Evolutionary conservation across 306 rosid species (phyloP), one percentile per base, ranked within the genome.

Genomic region (Calophaca sinica): DNA sequence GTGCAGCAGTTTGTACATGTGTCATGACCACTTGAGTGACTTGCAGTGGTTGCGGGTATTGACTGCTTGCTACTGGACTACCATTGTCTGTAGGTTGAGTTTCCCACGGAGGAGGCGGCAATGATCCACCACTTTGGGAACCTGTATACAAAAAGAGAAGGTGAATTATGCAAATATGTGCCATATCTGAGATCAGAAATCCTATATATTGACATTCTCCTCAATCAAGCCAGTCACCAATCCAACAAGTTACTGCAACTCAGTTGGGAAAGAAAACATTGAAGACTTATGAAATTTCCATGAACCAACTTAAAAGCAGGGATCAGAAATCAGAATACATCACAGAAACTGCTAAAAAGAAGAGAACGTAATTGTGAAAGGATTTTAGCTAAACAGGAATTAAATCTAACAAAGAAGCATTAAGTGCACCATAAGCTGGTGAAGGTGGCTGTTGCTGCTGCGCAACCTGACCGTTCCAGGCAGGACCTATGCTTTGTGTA

Each of bases 101-200:
- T 86, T 96, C 99, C 99, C 99, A 96, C 1, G 99, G 99, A n/a
- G 99, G 99, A 2, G 92, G 96, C 1, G 99, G 99, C 4, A 90
- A 87, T 36, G 98, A 85, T 61, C 91, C 98, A 52, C 81, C 60
- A 68, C 73, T 77, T 83, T 76, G 88, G 38, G 87, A 28, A 80
- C 97, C 99, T 92, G 80, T 72, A 70, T 74, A 72, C 72, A 49
- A 9, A 32, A 62, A 68, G 49, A 39, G 57, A 14, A 59, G 53
- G 60, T 77, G 55, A 82, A 67, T 44, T 14, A 5, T 51, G 59
- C 31, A 74, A 51, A 29, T 31, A 72, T 14, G 38, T 62, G 52
- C 55, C 46, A 65, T 44, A 77, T 29, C 54, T 32, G 15, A 59
- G 15, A 59, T 48, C 63, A 65, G 46, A 75, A 59, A 35, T 46